These are phyloP conservation scores for Debaryomyces sp. DNA, from an alignment of 1,139 yeast genomes.

Conservation along the genomic window DNA sequence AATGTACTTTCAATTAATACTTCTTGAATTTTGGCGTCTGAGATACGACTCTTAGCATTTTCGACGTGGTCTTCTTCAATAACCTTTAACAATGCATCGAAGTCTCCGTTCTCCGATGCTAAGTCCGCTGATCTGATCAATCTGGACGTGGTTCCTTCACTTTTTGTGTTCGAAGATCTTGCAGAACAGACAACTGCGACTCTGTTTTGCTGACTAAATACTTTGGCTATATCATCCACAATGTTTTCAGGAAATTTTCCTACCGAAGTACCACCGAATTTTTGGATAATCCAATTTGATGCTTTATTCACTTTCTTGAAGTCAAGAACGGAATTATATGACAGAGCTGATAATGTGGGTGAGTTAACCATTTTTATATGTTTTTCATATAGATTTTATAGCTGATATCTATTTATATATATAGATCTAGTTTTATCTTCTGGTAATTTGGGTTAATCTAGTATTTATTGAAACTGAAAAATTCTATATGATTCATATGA, in stretches of 20 bases:
- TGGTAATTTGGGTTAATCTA: background rate
- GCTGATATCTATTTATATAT: too few species aligned
- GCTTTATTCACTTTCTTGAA: constrained; percentile 24
- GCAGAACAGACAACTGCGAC: constrained; percentile 98
- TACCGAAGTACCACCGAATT: constrained; percentile 97
- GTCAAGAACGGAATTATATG: constrained; percentile 49
- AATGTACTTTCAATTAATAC: constrained; percentile 58
- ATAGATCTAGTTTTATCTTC: background rate
- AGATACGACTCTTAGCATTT: constrained; percentile 66
- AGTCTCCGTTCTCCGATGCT: constrained; percentile 63
- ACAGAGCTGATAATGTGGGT: constrained; percentile 20
- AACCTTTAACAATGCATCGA: constrained; percentile 52
- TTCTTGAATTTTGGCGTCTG: constrained; percentile 43
- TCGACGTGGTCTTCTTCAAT: constrained; percentile 76
- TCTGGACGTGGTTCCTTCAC: constrained; percentile 93
- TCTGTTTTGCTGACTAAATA: constrained; percentile 57
- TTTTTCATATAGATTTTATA: background rate
- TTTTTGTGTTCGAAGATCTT: constrained; percentile 84
- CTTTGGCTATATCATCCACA: constrained; percentile 79
- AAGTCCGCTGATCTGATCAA: constrained; percentile 78
- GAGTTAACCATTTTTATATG: constrained; percentile 12
- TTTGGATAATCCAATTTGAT: constrained; percentile 85
- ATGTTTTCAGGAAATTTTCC: constrained; percentile 90
- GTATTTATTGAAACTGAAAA: background rate
- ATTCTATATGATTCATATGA: constrained; percentile 6